phyloP scores from a whole-genome alignment of 139 green algal species.

The Chlamydomonas eustigma region DNA sequence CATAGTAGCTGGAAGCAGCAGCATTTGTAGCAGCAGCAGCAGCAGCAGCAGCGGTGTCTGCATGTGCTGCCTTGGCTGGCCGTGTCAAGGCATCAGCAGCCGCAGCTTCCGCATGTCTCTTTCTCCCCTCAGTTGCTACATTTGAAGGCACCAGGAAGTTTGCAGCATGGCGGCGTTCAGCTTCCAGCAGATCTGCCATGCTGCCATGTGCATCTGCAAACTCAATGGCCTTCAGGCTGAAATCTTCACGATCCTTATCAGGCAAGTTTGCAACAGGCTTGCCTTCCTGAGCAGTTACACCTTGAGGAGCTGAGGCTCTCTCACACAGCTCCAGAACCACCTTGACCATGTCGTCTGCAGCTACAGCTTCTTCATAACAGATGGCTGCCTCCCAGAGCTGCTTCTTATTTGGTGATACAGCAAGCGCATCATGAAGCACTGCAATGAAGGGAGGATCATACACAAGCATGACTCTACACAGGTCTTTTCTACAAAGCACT shows the following conservation, averaged over 20 bases:
- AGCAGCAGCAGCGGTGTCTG: not conserved
- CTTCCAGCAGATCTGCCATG: not conserved
- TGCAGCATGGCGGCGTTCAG: constrained; percentile 25
- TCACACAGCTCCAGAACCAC: constrained; percentile 17
- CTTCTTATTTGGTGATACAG: constrained; percentile 21
- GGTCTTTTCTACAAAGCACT: no score
- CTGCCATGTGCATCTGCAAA: constrained; percentile 56
- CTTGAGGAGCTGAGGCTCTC: constrained; percentile 25
- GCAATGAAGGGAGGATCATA: not conserved
- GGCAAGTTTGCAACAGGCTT: constrained; percentile 6
- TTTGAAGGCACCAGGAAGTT: constrained; percentile 45
- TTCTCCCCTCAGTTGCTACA: constrained; percentile 24
- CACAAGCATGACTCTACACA: no score
- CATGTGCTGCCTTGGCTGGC: constrained; percentile 15
- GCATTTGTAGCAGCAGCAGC: not conserved
- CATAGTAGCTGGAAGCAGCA: constrained; percentile 4
- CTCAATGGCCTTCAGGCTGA: constrained; percentile 39
- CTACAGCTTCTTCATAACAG: constrained; percentile 52
- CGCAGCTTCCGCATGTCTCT: constrained; percentile 12
- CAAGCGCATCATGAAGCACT: constrained; percentile 50
- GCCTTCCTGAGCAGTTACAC: not conserved
- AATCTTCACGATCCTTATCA: constrained; percentile 51
- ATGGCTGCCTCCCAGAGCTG: constrained; percentile 66
- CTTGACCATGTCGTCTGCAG: constrained; percentile 20
- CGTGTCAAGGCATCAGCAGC: not conserved